Evolutionary conservation across 495 filamentous ascomycete species (phyloP).

Genomic region (Tuber microsphaerosporum): DNA sequence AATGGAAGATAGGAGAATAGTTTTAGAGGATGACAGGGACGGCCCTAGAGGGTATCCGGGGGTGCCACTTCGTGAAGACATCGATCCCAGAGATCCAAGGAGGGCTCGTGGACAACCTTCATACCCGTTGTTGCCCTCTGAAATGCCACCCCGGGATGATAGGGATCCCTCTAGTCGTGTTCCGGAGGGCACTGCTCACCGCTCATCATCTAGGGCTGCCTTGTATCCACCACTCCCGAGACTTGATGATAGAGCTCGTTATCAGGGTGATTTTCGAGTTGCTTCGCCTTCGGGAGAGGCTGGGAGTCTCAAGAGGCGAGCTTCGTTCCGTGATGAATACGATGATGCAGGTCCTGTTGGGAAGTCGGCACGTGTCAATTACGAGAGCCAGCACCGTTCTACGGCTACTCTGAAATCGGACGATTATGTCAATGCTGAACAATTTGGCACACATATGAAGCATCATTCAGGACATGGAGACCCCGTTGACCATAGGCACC

Average conservation of each 20-base stretch:
- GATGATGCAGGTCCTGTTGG: conserved; percentile 34
- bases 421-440: conserved; percentile 36
- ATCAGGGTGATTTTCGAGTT: conserved; percentile 29
- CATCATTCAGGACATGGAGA: conserved; percentile 34
- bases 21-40: conserved; percentile 30
- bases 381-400: conserved; percentile 25
- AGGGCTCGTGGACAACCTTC: conserved; percentile 32
- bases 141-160: conserved; percentile 38
- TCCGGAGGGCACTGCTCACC: conserved; percentile 28
- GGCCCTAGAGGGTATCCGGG: conserved; percentile 25
- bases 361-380: conserved; percentile 31
- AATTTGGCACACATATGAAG: conserved; percentile 32
- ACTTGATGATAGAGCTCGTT: conserved; percentile 33
- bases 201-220: conserved; percentile 34
- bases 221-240: conserved; percentile 36
- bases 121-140: conserved; percentile 38
- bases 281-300: conserved; percentile 28
- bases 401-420: conserved; percentile 23
- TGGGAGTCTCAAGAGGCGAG: conserved; percentile 35
- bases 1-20: conserved; percentile 44
- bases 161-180: conserved; percentile 31
- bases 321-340: conserved; percentile 38
- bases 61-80: conserved; percentile 27
- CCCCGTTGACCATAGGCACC: conserved; percentile 33
- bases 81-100: conserved; percentile 19